Evolutionary conservation across 257 asterid genomes (phyloP), one percentile per base, ranked within the genome.

Genomic region (Cynanchum wilfordii): DNA sequence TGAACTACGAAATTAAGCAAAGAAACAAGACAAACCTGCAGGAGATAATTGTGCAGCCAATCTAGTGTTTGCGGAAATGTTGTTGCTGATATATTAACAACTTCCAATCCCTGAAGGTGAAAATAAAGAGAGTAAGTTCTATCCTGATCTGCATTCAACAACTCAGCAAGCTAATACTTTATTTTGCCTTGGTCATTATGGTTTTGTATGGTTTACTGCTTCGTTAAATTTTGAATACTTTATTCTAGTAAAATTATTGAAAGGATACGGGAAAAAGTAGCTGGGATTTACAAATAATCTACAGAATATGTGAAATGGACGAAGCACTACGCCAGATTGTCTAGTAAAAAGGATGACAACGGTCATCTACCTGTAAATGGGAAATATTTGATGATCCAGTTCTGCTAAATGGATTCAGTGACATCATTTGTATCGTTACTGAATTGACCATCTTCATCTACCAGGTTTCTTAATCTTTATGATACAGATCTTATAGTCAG

Each of bases 21-120:
- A 63, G 49, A 24, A 42, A 75, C 74, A 36, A 36, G 62, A 77
- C n/a, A 49, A 77, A 94, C 98, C 97, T 94, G 95, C 77, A 94
- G 94, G 80, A 94, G 98, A 82, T 91, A 84, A 82, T 88, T 94
- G 82, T 94, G 98, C 80, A 94, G 83, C 97, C 97, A 89, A 86
- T 89, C 98, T 75, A 94, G 84, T 66, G 97, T 90, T 86, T 94
- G 98, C 4, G 97, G 98, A 81, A 94, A 94, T 57, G 96, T 87
- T 66, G 98, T 91, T 33, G 98, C 97, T 75, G 98, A 94, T 85
- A 91, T 76, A 80, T 87, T 87, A 75, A 91, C 97, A 66, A 89
- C 96, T 1, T 93, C 81, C 78, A 87, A 75, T 50, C 97, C 97
- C 98, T 94, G 88, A 72, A 72, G 80, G 80, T 47, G 40, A 75